These are phyloP conservation scores for Coemansia sp. DNA, from an alignment of 192 early-diverging fungal genomes.

Conservation along the genomic window DNA sequence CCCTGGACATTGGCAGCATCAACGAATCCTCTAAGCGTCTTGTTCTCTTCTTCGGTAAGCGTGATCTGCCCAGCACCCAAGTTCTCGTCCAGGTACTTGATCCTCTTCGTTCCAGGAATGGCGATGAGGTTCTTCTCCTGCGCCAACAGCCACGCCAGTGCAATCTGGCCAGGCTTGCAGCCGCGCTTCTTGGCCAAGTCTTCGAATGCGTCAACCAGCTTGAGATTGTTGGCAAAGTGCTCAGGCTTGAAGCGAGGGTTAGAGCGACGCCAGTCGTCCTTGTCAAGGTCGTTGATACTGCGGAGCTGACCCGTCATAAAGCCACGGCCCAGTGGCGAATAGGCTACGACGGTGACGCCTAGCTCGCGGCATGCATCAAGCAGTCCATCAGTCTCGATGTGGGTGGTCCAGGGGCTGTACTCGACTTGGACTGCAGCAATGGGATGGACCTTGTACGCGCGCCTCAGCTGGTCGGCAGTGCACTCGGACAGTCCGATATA, in stretches of 20 bases:
- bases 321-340: constrained; percentile 73
- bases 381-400: constrained; percentile 67
- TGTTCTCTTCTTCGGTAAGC: constrained; percentile 34
- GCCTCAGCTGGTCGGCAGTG: constrained; percentile 61
- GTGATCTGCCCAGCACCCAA: constrained; percentile 34
- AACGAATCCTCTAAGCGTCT: constrained; percentile 27
- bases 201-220: constrained; percentile 60
- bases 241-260: constrained; percentile 64
- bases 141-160: constrained; percentile 66
- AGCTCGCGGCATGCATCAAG: constrained; percentile 72
- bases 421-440: constrained; percentile 59
- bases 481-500: constrained; percentile 66
- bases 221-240: constrained; percentile 62
- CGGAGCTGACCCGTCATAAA: constrained; percentile 67
- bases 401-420: constrained; percentile 60
- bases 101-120: constrained; percentile 63
- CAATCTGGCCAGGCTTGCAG: constrained; percentile 58
- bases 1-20: constrained; percentile 35
- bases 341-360: constrained; percentile 71
- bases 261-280: constrained; percentile 57
- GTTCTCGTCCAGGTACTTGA: constrained; percentile 55
- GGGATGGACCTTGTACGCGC: constrained; percentile 69
- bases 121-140: constrained; percentile 57
- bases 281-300: constrained; percentile 57
- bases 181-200: constrained; percentile 58